phyloP scores from a whole-genome alignment of 305 asterid genomes.

The Fraxinus greggii region DNA sequence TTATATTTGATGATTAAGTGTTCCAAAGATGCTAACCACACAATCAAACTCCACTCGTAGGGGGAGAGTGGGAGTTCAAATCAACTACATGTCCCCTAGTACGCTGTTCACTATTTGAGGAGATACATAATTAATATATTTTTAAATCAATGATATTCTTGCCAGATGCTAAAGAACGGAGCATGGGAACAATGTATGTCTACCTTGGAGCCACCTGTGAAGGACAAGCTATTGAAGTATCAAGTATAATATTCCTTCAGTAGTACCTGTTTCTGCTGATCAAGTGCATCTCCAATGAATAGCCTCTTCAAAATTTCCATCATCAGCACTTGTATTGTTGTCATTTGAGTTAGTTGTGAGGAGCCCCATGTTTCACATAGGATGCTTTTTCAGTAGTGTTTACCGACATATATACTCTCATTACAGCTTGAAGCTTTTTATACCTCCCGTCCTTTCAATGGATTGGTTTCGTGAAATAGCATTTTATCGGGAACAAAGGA shows the following conservation, averaged over 20 bases:
- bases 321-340: slow-evolving; percentile 27
- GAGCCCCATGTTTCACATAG: slow-evolving; percentile 22
- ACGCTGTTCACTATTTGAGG: background rate
- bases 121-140: background rate
- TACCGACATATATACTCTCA: slow-evolving; percentile 11
- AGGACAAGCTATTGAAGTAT: slow-evolving; percentile 58
- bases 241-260: slow-evolving; percentile 35
- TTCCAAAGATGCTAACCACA: background rate
- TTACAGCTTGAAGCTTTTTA: slow-evolving; percentile 39
- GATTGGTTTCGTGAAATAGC: slow-evolving; percentile 31
- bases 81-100: background rate
- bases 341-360: slow-evolving; percentile 29
- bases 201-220: slow-evolving; percentile 69
- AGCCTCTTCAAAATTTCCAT: slow-evolving; percentile 31
- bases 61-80: background rate
- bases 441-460: slow-evolving; percentile 26
- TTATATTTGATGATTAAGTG: background rate
- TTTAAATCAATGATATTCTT: slow-evolving; percentile 16
- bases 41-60: background rate
- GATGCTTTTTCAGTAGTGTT: slow-evolving; percentile 16
- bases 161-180: slow-evolving; percentile 78
- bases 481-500: slow-evolving; percentile 29
- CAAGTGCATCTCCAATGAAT: slow-evolving; percentile 24
- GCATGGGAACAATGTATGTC: slow-evolving; percentile 90
- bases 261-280: slow-evolving; percentile 25